Evolutionary conservation across 1,139 yeast species (phyloP), one percentile per base, ranked within the genome.

Genomic region (Eremothecium sinecaudum): DNA sequence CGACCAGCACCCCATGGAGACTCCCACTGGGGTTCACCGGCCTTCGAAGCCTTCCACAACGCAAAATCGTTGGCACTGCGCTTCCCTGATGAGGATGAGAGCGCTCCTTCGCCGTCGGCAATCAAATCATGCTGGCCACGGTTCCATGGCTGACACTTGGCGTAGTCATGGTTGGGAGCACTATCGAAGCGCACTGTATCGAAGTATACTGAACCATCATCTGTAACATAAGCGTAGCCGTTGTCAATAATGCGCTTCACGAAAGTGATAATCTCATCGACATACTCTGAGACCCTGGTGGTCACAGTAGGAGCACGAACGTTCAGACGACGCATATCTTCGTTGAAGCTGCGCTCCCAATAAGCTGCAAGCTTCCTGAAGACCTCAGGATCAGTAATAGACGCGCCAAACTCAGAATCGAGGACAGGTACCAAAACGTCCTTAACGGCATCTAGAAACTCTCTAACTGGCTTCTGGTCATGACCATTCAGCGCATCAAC

Each of bases 81-180:
- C 62, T 87, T 87, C 21, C 72, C 63, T 15, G 58, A 57, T 24
- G 64, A 60, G 1, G 71, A 62, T 15, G 79, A 65, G 36, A 87
- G 67, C 9, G 94, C 79, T 16, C 99, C 99, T 61, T 92, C 99
- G 37, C 96, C 99, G 50, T 90, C 99, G 38, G 79, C 80, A 40
- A 90, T 80, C 41, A 90, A 71, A 32, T 79, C 87, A 59, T 77
- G 64, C 47, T 86, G 79, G 36, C 94, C 94, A 59, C 83, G 83
- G 56, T 87, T 87, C 97, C 97, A 90, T 14, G 99, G 99, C 62
- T 90, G 97, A 49, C 90, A 73, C 60, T 92, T 92, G 30, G 98
- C 97, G 58, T 90, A 90, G 37, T 70, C 76, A 56, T 92, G 98
- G 28, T 69, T 63, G 4, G 77, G 73, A 37, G 69, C 66, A 31